Percentiles rank a stretch among this genome's conserved stretches.
phyloP scores from a whole-genome alignment of 768 basidiomycete species.

The Termitomyces sp. region DNA sequence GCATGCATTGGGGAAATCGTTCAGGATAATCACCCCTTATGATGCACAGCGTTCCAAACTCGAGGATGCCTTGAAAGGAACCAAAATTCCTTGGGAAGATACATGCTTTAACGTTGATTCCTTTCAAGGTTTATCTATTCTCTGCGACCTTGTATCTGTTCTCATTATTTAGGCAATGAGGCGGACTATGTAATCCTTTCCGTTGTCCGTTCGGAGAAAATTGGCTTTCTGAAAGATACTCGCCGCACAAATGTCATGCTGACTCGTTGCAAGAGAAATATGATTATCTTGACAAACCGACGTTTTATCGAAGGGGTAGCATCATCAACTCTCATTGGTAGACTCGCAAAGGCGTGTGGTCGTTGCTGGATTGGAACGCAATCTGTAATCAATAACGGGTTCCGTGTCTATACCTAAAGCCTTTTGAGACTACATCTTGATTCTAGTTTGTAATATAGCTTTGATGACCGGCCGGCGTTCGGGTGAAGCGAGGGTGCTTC shows the following conservation, averaged over 20 bases:
- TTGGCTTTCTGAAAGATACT: slow-evolving; percentile 56
- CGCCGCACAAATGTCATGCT: slow-evolving; percentile 77
- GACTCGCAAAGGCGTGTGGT: slow-evolving; percentile 17
- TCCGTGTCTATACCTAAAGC: slow-evolving; percentile 3
- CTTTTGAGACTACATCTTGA: not conserved
- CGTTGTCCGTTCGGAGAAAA: slow-evolving; percentile 51
- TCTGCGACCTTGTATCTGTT: not conserved
- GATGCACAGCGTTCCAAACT: slow-evolving; percentile 57
- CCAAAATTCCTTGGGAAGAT: slow-evolving; percentile 46
- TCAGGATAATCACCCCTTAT: slow-evolving; percentile 68
- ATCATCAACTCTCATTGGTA: slow-evolving; percentile 24
- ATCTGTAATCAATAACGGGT: slow-evolving; percentile 5
- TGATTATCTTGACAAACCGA: slow-evolving; percentile 56
- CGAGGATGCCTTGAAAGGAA: slow-evolving; percentile 41
- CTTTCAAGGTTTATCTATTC: slow-evolving; percentile 55
- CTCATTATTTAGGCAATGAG: slow-evolving; percentile 53
- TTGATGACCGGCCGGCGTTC: too few species aligned
- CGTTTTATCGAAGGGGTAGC: slow-evolving; percentile 40
- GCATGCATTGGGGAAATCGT: slow-evolving; percentile 31
- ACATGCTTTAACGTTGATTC: slow-evolving; percentile 74
- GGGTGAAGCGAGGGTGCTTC: too few species aligned
- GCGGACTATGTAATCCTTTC: slow-evolving; percentile 70
- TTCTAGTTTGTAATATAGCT: not conserved
- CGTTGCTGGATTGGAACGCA: slow-evolving; percentile 14
- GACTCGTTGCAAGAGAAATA: slow-evolving; percentile 60